These are phyloP conservation scores for Lipomyces chichibuensis DNA, from an alignment of 805 yeast species.

Conservation along the genomic window DNA sequence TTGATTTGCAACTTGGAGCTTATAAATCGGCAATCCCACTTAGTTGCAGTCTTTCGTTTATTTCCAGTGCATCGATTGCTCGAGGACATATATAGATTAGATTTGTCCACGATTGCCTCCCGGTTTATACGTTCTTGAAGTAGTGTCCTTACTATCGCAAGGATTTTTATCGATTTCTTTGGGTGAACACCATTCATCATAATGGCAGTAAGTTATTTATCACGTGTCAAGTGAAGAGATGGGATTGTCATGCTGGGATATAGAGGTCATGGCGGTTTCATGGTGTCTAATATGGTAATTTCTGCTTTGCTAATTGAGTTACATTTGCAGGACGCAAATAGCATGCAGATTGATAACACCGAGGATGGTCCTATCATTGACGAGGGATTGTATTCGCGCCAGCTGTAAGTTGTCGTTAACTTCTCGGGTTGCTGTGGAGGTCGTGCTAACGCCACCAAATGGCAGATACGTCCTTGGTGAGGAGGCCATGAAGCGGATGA, in stretches of 20 bases:
- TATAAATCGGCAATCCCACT: not conserved
- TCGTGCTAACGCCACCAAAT: not conserved
- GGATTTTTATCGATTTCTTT: not conserved
- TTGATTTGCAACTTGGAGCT: not conserved
- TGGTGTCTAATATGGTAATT: not conserved
- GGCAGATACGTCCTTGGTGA: conserved; percentile 80
- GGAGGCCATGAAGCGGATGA: conserved; percentile 98
- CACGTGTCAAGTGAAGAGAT: not conserved
- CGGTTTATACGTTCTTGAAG: not conserved
- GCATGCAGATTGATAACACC: conserved; percentile 42
- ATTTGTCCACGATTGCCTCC: not conserved
- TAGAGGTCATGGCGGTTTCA: not conserved
- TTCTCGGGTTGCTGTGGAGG: not conserved
- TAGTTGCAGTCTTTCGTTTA: not conserved
- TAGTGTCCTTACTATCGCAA: not conserved
- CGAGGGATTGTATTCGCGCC: conserved; percentile 94
- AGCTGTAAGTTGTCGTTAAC: conserved; percentile 51
- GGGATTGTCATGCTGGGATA: not conserved
- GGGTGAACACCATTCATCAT: not conserved
- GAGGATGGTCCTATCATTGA: conserved; percentile 58
- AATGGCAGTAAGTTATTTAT: not conserved
- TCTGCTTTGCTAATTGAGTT: not conserved
- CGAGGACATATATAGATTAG: conserved; percentile 1
- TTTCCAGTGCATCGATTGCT: not conserved
- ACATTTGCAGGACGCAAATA: conserved; percentile 17